phyloP scores from a whole-genome alignment of 495 filamentous ascomycete genomes.

The Elasticomyces elasticus region DNA sequence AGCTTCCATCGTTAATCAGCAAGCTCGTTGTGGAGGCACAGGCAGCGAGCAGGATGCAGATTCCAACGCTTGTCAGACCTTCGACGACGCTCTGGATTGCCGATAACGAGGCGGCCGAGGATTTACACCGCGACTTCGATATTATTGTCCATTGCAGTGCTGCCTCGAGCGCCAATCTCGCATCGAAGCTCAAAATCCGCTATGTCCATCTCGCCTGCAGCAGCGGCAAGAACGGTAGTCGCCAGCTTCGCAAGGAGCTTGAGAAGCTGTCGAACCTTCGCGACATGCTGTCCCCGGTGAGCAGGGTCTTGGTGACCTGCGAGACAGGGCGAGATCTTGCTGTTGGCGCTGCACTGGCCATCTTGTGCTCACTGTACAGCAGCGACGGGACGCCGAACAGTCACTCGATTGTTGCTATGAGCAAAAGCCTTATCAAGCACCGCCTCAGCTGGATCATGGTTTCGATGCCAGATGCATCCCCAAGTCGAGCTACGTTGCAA shows the following conservation, averaged over 20 bases:
- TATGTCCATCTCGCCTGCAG: conserved; percentile 55
- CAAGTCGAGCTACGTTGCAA: conserved; percentile 69
- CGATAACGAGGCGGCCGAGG: conserved; percentile 16
- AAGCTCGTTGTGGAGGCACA: conserved; percentile 35
- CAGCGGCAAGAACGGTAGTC: conserved; percentile 60
- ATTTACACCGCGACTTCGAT: conserved; percentile 18
- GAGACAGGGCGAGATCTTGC: conserved; percentile 57
- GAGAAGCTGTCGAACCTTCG: conserved; percentile 38
- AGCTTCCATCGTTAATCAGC: conserved; percentile 55
- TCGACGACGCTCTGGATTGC: conserved; percentile 29
- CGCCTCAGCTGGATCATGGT: conserved; percentile 69
- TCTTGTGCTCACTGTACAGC: conserved; percentile 53
- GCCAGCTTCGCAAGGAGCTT: conserved; percentile 59
- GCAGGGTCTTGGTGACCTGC: conserved; percentile 44
- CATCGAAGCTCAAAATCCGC: conserved; percentile 20
- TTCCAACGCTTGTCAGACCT: conserved; percentile 25
- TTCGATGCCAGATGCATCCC: conserved; percentile 64
- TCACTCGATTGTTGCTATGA: conserved; percentile 23
- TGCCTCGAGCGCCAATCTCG: conserved; percentile 2
- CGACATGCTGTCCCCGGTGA: conserved; percentile 24
- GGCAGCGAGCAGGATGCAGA: conserved; percentile 1
- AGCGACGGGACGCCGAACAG: conserved; percentile 39
- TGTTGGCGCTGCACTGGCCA: conserved; percentile 48
- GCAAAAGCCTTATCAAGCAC: conserved; percentile 67
- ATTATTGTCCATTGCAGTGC: conserved; percentile 29